Base-by-base conservation (phyloP, 2,329 filamentous ascomycete species). In the Sporothrix curviconia region DNA sequence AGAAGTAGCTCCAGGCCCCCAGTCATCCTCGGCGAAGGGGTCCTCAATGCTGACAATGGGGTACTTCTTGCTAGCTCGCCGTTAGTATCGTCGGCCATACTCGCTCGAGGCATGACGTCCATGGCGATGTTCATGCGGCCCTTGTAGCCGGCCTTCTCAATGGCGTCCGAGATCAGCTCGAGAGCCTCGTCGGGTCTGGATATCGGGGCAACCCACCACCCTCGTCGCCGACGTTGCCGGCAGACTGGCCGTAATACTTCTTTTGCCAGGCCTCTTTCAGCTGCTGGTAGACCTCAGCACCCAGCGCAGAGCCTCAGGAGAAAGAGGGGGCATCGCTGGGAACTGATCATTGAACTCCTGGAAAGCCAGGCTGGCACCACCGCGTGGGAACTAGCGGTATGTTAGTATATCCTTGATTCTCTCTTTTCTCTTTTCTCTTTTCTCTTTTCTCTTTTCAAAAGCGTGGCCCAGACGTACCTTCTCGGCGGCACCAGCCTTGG, bases 1-100 rank as follows among this genome's bases (percentile, higher is more conserved):
- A 96, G 87, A 97, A 99, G 87, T 97, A 96, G 85, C 90, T 95
- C 94, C 94, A 99, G 62, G 94, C 94, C 85, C 92, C 94, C 94
- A 99, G 83, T 99, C 94, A 71, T 97, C 94, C 85, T 99, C 94
- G 64, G 90, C 92, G 78, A 99, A 99, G 73, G 94, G 94, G 75
- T 99, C 94, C 81, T 99, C 94, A 69, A 99, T 97, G 76, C 85
- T 90, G 78, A 97, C 90, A 71, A 99, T 99, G 70, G 94, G 92
- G 82, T 99, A 99, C 81, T 96, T 96, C 83, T 86, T 83, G 73
- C 83, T 82, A n/a, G n/a, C n/a, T n/a, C n/a, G n/a, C n/a, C n/a
- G n/a, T n/a, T n/a, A n/a, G n/a, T n/a, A n/a, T n/a, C n/a, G n/a
- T n/a, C n/a, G n/a, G n/a, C n/a, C n/a, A n/a, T n/a, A 99, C 78